These are phyloP conservation scores for Licmophora abbreviata DNA, from an alignment of 108 stramenopile genomes.

Conservation along the genomic window DNA sequence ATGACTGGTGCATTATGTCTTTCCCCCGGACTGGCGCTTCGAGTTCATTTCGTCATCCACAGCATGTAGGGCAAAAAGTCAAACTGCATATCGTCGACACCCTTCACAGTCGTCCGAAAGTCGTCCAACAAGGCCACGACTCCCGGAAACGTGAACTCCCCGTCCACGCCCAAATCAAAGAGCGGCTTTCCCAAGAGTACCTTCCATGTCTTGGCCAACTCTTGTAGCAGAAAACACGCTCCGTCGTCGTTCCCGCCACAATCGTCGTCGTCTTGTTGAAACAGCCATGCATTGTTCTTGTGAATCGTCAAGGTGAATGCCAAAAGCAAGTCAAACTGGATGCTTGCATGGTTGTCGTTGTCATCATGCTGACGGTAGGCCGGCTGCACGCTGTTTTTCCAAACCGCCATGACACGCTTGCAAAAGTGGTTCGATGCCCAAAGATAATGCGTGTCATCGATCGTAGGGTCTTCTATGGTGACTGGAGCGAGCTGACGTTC, in stretches of 20 bases:
- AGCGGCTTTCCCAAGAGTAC: slow-evolving; percentile 8
- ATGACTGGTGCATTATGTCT: background rate
- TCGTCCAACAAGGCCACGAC: slow-evolving; percentile 12
- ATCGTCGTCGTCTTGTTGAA: slow-evolving; percentile 18
- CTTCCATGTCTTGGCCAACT: slow-evolving; percentile 19
- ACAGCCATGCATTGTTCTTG: slow-evolving; percentile 20
- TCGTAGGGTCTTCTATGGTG: too few relatives aligned
- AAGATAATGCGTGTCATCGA: too few relatives aligned
- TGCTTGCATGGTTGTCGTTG: too few relatives aligned
- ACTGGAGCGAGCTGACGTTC: too few relatives aligned
- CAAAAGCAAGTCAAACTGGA: slow-evolving; percentile 23
- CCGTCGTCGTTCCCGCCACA: slow-evolving; percentile 10
- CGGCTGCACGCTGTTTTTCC: too few relatives aligned
- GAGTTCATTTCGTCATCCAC: background rate
- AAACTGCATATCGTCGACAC: slow-evolving; percentile 1
- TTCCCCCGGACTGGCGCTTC: background rate
- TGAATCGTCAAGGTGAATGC: slow-evolving; percentile 16
- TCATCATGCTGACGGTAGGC: too few relatives aligned
- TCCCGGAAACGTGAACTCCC: slow-evolving; percentile 21
- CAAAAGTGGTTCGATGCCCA: too few relatives aligned
- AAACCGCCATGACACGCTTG: too few relatives aligned
- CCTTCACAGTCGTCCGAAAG: slow-evolving; percentile 10
- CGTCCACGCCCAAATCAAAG: slow-evolving; percentile 13
- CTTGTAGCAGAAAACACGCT: slow-evolving; percentile 19
- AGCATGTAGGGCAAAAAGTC: background rate